A percentile compares a stretch with the other conserved stretches of the same genome.
Conservation (phyloP, 2,329 filamentous ascomycete genomes). For the Diaporthe sp. region DNA sequence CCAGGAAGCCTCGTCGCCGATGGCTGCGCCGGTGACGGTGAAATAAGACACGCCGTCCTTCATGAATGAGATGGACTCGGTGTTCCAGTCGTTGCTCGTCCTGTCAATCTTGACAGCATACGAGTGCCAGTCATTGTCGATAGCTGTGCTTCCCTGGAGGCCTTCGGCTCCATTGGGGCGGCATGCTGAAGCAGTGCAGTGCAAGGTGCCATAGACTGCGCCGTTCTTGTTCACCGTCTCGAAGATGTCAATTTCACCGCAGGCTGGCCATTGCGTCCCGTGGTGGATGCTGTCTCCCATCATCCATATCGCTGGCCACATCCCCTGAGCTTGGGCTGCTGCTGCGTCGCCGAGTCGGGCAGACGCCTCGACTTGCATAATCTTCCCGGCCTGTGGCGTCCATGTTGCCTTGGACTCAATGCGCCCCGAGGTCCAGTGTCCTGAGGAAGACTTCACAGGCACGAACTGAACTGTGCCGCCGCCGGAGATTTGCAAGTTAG, state of each 20-base stretch:
- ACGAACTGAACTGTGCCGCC: slow-evolving; percentile 65
- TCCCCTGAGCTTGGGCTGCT: slow-evolving; percentile 59
- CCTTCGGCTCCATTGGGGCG: slow-evolving; percentile 59
- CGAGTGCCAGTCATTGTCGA: slow-evolving; percentile 59
- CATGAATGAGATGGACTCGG: slow-evolving; percentile 66
- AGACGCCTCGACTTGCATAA: slow-evolving; percentile 61
- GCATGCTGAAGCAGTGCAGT: slow-evolving; percentile 63
- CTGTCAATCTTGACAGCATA: slow-evolving; percentile 66
- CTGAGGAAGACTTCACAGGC: slow-evolving; percentile 56
- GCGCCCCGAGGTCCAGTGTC: slow-evolving; percentile 67
- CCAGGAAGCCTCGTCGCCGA: slow-evolving; percentile 61
- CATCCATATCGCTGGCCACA: slow-evolving; percentile 73
- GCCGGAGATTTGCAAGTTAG: slow-evolving; percentile 66
- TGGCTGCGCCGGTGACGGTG: slow-evolving; percentile 58
- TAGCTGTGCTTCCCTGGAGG: slow-evolving; percentile 38
- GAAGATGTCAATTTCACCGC: slow-evolving; percentile 71
- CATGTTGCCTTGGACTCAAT: slow-evolving; percentile 64
- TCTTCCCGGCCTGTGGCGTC: slow-evolving; percentile 59
- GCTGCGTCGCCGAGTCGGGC: slow-evolving; percentile 62
- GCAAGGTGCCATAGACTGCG: slow-evolving; percentile 63
- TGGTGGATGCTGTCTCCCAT: slow-evolving; percentile 64
- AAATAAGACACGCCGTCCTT: slow-evolving; percentile 60
- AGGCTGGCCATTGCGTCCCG: slow-evolving; percentile 64
- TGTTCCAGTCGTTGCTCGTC: slow-evolving; percentile 57
- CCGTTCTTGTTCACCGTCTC: slow-evolving; percentile 66